A percentile compares a stretch with the other conserved stretches of the same genome.
These are phyloP conservation scores for Ustilago sp. DNA, from an alignment of 1,284 basidiomycete genomes.

Conservation along the genomic window DNA sequence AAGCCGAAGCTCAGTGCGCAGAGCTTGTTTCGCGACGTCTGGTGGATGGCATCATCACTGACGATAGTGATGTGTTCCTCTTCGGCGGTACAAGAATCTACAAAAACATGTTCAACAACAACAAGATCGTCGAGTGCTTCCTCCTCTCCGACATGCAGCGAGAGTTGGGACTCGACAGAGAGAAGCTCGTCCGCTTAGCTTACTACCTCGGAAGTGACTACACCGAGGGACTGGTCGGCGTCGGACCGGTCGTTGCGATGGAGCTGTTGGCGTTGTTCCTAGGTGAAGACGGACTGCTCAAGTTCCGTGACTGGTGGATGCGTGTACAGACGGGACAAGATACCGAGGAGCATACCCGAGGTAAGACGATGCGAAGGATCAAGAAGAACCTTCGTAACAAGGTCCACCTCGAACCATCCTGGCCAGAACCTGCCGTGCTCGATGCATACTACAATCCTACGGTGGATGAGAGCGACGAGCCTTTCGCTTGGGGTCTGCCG, in stretches of 20 bases:
- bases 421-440: slow-evolving; percentile 91
- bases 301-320: slow-evolving; percentile 94
- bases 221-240: slow-evolving; percentile 91
- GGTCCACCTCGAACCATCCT: slow-evolving; percentile 81
- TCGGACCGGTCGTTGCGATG: slow-evolving; percentile 96
- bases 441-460: slow-evolving; percentile 88
- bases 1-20: slow-evolving; percentile 99
- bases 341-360: slow-evolving; percentile 75
- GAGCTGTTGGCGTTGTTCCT: slow-evolving; percentile 72
- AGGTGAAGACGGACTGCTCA: slow-evolving; percentile 78
- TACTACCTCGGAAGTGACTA: slow-evolving; percentile 98
- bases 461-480: slow-evolving; percentile 90
- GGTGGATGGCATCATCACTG: slow-evolving; percentile 97
- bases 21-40: slow-evolving; percentile 85
- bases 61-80: slow-evolving; percentile 98
- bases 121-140: slow-evolving; percentile 97
- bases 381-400: slow-evolving; percentile 70
- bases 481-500: slow-evolving; percentile 96
- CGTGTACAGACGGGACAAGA: slow-evolving; percentile 93
- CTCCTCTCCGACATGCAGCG: slow-evolving; percentile 84
- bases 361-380: slow-evolving; percentile 63
- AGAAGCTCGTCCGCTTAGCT: slow-evolving; percentile 87
- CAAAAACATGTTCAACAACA: slow-evolving; percentile 99
- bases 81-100: slow-evolving; percentile 93
- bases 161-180: slow-evolving; percentile 88